Percentiles rank a stretch among this genome's conserved stretches.
phyloP scores from a whole-genome alignment of 1,139 yeast species.

The Debaryomyces psychrophilus region DNA sequence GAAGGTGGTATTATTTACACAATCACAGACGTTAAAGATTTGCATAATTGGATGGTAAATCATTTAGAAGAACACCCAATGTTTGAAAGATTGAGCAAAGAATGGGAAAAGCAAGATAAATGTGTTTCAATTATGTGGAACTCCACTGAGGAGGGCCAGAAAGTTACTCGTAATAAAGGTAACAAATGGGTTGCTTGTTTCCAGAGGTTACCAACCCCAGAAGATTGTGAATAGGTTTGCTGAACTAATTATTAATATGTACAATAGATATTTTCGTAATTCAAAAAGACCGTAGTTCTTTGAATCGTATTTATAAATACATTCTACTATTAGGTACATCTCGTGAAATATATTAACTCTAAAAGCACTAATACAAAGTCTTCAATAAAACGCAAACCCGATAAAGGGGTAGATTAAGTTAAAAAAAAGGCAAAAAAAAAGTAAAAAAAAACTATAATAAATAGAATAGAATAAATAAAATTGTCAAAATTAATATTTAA shows the following conservation, averaged over 20 bases:
- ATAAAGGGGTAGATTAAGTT: not conserved
- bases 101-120: slow-evolving; percentile 77
- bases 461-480: slow-evolving; percentile 1
- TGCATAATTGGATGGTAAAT: slow-evolving; percentile 95
- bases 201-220: slow-evolving; percentile 68
- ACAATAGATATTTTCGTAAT: slow-evolving; percentile 1
- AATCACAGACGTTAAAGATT: slow-evolving; percentile 91
- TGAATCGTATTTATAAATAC: not conserved
- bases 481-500: not conserved
- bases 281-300: not conserved
- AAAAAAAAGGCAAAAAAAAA: too few relatives aligned
- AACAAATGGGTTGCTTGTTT: slow-evolving; percentile 87
- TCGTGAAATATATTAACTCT: not conserved
- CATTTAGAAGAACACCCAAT: slow-evolving; percentile 91
- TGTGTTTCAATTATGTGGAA: slow-evolving; percentile 88
- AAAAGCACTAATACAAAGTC: not conserved
- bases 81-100: slow-evolving; percentile 75
- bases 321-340: not conserved
- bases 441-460: slow-evolving; percentile 1
- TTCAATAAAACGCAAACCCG: not conserved
- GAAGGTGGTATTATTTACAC: slow-evolving; percentile 92
- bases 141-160: slow-evolving; percentile 97
- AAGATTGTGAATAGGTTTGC: slow-evolving; percentile 26
- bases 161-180: slow-evolving; percentile 89
- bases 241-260: slow-evolving; percentile 5